These are phyloP conservation scores for Aurantiochytrium sp. DNA, from an alignment of 108 stramenopile genomes.

Conservation along the genomic window DNA sequence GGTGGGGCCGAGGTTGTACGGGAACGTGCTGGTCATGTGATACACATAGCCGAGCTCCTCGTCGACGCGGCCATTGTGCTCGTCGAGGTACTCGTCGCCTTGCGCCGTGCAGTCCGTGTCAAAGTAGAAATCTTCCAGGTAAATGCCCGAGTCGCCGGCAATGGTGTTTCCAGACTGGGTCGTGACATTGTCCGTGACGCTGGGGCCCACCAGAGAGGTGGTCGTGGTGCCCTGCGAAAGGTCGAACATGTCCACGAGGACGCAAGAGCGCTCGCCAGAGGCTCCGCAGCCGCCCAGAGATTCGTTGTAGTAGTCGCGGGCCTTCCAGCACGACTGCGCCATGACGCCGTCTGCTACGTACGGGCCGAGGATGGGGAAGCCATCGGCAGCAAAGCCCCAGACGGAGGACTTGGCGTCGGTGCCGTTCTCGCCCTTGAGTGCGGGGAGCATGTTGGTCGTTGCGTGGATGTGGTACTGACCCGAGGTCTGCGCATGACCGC, in stretches of 20 bases:
- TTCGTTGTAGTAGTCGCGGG: background rate
- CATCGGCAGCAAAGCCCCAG: background rate
- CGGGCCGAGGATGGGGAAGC: background rate
- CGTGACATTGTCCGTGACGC: background rate
- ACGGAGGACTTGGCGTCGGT: background rate
- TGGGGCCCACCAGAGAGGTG: background rate
- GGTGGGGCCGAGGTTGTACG: background rate
- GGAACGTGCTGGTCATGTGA: background rate
- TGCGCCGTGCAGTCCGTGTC: background rate
- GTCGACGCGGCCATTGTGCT: background rate
- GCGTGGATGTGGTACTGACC: background rate
- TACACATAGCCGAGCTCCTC: background rate
- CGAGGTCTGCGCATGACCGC: background rate
- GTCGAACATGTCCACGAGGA: background rate
- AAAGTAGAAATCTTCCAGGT: background rate
- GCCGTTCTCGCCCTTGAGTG: background rate
- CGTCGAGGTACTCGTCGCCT: background rate
- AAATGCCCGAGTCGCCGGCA: background rate
- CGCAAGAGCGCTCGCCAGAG: background rate
- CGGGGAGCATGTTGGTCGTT: background rate
- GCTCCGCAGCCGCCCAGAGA: background rate
- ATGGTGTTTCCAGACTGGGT: background rate
- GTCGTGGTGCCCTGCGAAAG: background rate
- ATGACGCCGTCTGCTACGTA: background rate
- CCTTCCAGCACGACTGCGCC: background rate